Percentiles rank a stretch among this genome's conserved stretches.
Conservation (phyloP, 148 eudicot species). For the Rhododendron williamsianum region DNA sequence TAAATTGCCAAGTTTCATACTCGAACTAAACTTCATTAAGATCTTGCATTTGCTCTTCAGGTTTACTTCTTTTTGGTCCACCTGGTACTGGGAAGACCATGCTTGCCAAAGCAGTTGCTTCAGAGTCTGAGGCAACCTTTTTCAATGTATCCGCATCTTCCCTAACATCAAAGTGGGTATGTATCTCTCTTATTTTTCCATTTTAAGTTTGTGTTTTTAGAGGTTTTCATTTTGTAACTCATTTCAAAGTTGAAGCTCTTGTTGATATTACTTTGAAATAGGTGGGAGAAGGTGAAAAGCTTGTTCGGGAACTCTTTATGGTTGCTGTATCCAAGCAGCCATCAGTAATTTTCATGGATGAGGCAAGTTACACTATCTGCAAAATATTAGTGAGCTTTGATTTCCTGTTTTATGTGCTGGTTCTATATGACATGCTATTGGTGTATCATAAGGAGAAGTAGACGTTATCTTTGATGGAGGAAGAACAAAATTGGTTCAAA, state of each 20-base stretch:
- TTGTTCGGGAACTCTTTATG: slow-evolving; percentile 86
- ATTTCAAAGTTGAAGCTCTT: slow-evolving; percentile 15
- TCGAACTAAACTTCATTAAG: not conserved
- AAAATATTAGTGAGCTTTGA: not conserved
- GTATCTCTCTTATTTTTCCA: slow-evolving; percentile 9
- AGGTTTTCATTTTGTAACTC: slow-evolving; percentile 7
- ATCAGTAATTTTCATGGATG: slow-evolving; percentile 96
- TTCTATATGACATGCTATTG: not conserved
- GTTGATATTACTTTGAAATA: slow-evolving; percentile 19
- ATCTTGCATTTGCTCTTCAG: slow-evolving; percentile 30
- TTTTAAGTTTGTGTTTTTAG: not conserved
- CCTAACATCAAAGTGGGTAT: slow-evolving; percentile 87
- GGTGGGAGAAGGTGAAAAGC: slow-evolving; percentile 99
- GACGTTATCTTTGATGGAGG: not conserved
- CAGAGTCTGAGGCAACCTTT: slow-evolving; percentile 93
- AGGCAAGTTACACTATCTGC: slow-evolving; percentile 43
- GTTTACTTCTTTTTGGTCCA: slow-evolving; percentile 97
- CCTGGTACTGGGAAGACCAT: slow-evolving; percentile 99
- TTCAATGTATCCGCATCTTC: slow-evolving; percentile 96
- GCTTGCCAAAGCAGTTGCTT: slow-evolving; percentile 99
- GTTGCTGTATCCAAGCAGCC: slow-evolving; percentile 91
- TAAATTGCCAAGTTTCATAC: not conserved
- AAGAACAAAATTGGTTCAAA: not conserved
- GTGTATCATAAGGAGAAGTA: not conserved
- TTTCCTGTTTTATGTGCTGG: not conserved